Conservation (phyloP, 768 basidiomycete species). For the Naganishia randhawae region DNA sequence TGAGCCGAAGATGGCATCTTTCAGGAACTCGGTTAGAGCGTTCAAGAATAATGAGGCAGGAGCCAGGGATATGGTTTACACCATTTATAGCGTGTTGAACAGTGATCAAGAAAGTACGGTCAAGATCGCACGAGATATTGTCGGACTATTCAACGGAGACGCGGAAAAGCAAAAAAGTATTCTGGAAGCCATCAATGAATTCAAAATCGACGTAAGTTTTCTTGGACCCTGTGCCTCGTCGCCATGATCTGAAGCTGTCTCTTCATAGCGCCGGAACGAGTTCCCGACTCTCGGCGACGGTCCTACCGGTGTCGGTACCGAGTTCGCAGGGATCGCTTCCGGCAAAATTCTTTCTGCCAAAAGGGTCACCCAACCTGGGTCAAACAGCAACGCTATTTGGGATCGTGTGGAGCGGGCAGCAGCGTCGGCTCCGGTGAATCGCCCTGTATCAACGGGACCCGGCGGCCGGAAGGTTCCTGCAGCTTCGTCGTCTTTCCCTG, state of each 20-base stretch:
- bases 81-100: slow-evolving; percentile 75
- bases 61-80: slow-evolving; percentile 79
- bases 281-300: slow-evolving; percentile 66
- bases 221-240: not conserved
- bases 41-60: slow-evolving; percentile 72
- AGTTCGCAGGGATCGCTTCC: slow-evolving; percentile 73
- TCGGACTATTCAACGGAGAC: slow-evolving; percentile 67
- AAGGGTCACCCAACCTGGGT: slow-evolving; percentile 60
- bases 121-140: slow-evolving; percentile 53
- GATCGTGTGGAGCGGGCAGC: slow-evolving; percentile 85
- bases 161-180: slow-evolving; percentile 77
- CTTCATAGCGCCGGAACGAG: slow-evolving; percentile 68
- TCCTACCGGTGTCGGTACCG: slow-evolving; percentile 49
- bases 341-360: slow-evolving; percentile 82
- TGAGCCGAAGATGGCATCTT: slow-evolving; percentile 50
- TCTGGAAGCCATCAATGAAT: slow-evolving; percentile 73
- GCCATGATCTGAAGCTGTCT: not conserved
- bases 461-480: slow-evolving; percentile 41
- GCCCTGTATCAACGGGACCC: slow-evolving; percentile 30
- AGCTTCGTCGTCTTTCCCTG: slow-evolving; percentile 41
- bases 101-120: slow-evolving; percentile 68
- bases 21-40: slow-evolving; percentile 70
- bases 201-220: slow-evolving; percentile 68
- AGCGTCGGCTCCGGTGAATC: slow-evolving; percentile 36
- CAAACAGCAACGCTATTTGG: slow-evolving; percentile 66